phyloP scores from a whole-genome alignment of 2,329 filamentous ascomycete genomes.

The Fusarium sororula region DNA sequence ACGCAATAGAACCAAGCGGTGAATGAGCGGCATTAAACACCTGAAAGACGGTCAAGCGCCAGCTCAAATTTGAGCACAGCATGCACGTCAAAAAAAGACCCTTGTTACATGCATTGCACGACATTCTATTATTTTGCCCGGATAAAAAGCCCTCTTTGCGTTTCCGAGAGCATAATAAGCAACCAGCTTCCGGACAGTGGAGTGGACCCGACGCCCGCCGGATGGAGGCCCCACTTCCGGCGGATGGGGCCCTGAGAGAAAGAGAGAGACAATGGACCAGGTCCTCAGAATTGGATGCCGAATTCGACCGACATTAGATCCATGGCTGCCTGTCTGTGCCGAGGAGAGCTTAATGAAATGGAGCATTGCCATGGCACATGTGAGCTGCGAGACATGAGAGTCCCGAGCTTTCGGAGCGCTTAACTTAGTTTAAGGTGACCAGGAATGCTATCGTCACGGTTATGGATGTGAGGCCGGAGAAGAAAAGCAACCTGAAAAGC shows the following conservation, averaged over 20 bases:
- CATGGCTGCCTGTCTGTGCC: background rate
- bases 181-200: background rate
- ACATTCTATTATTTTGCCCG: background rate
- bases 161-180: conserved; percentile 15
- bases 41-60: conserved; percentile 32
- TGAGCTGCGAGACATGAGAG: background rate
- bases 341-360: background rate
- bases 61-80: conserved; percentile 19
- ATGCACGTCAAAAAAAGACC: conserved; percentile 12
- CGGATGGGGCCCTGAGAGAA: background rate
- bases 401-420: background rate
- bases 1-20: conserved; percentile 19
- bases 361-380: background rate
- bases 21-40: conserved; percentile 25
- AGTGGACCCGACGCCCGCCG: background rate
- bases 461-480: background rate
- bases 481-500: background rate
- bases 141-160: background rate
- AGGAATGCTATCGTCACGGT: background rate
- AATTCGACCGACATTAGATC: background rate
- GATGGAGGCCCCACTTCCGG: background rate
- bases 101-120: conserved; percentile 25
- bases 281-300: background rate
- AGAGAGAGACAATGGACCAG: background rate
- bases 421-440: background rate